Evolutionary conservation across 2,329 filamentous ascomycete species (phyloP), one percentile per base, ranked within the genome.

Genomic region (Elsinoe australis): DNA sequence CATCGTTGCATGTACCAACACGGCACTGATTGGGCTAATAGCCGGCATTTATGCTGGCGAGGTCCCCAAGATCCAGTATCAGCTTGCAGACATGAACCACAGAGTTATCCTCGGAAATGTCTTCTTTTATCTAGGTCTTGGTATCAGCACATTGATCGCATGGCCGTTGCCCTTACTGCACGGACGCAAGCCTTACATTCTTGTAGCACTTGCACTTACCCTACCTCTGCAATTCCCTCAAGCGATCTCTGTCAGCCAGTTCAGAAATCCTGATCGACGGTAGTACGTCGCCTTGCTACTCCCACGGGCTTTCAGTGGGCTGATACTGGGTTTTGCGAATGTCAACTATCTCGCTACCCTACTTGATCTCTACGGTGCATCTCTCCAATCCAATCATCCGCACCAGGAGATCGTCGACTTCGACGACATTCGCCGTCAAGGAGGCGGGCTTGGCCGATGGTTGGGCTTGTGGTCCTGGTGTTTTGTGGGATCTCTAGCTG

Each of bases 401-500:
- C 83, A 87, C 57, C 80, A 86, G 64, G 84, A 87, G 58, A 67
- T 83, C 15, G 80, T 83, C 1, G 74, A 82, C 50, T 66, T 74
- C 9, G 78, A 77, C 55, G 85, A 88, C 61, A 76, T 84, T 14
- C 76, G 85, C 48, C 73, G 84, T 32, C 82, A 87, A 58, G 85
- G 85, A 5, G 83, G 85, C 9, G 85, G 85, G 0, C 81, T 88
- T 69, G 85, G 85, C 0, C 68, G 85, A n/a, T 89, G 85, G 85
- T 71, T 87, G 7, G 82, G 83, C 1, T 72, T 85, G 48, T 88
- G 84, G 83, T 81, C 82, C 0, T 89, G 82, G 79, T 85, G 82
- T 60, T 85, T 78, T 64, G 79, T 85, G 56, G 82, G 80, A 4
- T 85, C 83, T 17, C 71, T 88, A 17, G 78, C 79, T 0, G 60